Percentiles rank a stretch among this genome's conserved stretches.
These are phyloP conservation scores for Basipetospora chlamydospora DNA, from an alignment of 2,329 filamentous ascomycete genomes.

Conservation along the genomic window DNA sequence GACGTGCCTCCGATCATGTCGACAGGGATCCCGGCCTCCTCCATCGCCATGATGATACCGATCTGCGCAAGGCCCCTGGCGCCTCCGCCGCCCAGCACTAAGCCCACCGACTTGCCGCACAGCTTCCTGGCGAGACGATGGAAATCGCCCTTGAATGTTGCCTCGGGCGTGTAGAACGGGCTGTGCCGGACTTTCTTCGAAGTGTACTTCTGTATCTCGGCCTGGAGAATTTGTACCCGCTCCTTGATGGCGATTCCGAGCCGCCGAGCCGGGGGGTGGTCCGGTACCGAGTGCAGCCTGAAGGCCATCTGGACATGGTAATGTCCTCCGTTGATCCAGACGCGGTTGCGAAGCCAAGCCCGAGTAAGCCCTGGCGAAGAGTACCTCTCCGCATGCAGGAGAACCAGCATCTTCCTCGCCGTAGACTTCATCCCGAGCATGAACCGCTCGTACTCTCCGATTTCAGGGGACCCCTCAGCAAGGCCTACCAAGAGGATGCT, in stretches of 20 bases:
- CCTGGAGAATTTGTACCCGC: constrained; percentile 83
- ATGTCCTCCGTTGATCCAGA: constrained; percentile 97
- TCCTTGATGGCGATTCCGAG: constrained; percentile 82
- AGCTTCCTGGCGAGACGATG: constrained; percentile 80
- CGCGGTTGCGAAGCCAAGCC: constrained; percentile 78
- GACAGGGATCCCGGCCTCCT: constrained; percentile 91
- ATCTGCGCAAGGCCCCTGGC: constrained; percentile 86
- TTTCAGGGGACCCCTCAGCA: constrained; percentile 75
- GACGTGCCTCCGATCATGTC: constrained; percentile 93
- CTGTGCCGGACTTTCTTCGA: constrained; percentile 81
- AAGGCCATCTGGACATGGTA: constrained; percentile 96
- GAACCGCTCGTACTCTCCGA: constrained; percentile 94
- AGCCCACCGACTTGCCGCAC: constrained; percentile 84
- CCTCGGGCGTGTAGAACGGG: constrained; percentile 79
- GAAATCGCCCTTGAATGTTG: constrained; percentile 91
- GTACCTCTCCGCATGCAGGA: constrained; percentile 80
- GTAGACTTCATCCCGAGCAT: constrained; percentile 95
- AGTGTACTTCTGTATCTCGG: constrained; percentile 96
- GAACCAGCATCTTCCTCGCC: constrained; percentile 78
- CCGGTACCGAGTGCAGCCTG: constrained; percentile 54
- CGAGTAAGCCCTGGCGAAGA: constrained; percentile 73
- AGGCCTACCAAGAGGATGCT: constrained; percentile 87
- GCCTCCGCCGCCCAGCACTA: constrained; percentile 87
- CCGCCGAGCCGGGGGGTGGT: constrained; percentile 59
- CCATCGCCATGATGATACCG: constrained; percentile 84